These are phyloP conservation scores for Thozetella sp. DNA, from an alignment of 495 filamentous ascomycete genomes.

Conservation along the genomic window DNA sequence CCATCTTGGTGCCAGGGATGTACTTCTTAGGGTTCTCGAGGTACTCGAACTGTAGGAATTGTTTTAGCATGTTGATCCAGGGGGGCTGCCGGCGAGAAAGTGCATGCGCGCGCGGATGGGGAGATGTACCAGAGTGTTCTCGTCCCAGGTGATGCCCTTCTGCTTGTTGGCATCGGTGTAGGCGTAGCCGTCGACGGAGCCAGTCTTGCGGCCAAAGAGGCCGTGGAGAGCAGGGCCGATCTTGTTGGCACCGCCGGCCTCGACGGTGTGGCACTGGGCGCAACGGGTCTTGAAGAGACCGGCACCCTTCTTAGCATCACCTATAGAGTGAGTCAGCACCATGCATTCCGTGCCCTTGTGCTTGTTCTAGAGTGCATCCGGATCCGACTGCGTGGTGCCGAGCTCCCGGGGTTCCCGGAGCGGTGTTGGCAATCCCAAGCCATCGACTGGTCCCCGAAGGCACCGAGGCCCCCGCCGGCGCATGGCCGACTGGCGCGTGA, in stretches of 20 bases:
- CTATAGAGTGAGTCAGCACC: slow-evolving; percentile 45
- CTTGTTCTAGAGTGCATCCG: neutral
- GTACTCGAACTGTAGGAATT: slow-evolving; percentile 46
- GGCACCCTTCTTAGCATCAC: slow-evolving; percentile 95
- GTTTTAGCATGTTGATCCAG: neutral
- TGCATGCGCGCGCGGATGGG: neutral
- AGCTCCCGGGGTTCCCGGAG: too few species aligned
- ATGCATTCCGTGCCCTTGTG: neutral
- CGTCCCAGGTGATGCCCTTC: slow-evolving; percentile 87
- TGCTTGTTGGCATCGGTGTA: slow-evolving; percentile 99
- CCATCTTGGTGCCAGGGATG: slow-evolving; percentile 99
- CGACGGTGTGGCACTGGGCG: slow-evolving; percentile 96
- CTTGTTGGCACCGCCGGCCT: slow-evolving; percentile 89
- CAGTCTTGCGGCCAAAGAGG: slow-evolving; percentile 95
- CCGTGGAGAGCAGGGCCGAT: slow-evolving; percentile 96
- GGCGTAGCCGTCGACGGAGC: slow-evolving; percentile 85
- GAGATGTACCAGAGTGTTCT: slow-evolving; percentile 77
- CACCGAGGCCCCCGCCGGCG: too few species aligned
- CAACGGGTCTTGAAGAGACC: slow-evolving; percentile 99
- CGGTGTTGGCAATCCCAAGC: too few species aligned
- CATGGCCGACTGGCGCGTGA: slow-evolving; percentile 4
- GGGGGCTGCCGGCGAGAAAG: slow-evolving; percentile 20
- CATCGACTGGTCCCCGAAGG: too few species aligned
- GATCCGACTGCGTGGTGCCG: neutral
- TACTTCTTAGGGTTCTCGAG: slow-evolving; percentile 61